Conservation (phyloP, 2,329 filamentous ascomycete species). For the Fusarium subtropicale region DNA sequence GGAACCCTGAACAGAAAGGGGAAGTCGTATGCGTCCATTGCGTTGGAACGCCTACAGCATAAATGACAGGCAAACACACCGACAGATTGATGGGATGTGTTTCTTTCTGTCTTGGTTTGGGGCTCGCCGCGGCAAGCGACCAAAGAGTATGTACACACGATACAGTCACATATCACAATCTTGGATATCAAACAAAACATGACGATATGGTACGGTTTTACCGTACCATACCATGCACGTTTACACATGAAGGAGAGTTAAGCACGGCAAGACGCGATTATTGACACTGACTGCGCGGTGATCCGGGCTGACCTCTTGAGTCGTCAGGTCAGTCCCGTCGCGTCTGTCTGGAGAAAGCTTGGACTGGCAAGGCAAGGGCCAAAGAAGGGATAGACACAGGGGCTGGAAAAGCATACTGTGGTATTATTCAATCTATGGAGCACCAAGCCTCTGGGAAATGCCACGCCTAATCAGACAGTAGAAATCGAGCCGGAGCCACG, state of each 20-base stretch:
- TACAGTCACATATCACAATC: conserved; percentile 34
- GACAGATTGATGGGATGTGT: conserved; percentile 20
- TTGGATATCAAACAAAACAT: conserved; percentile 27
- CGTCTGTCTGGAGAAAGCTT: conserved; percentile 41
- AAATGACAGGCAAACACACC: conserved; percentile 29
- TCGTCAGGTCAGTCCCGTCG: conserved; percentile 20
- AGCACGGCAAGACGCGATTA: conserved; percentile 38
- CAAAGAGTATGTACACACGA: conserved; percentile 10
- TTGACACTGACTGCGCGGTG: conserved; percentile 33
- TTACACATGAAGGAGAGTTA: conserved; percentile 11
- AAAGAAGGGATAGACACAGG: conserved; percentile 35
- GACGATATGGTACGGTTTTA: conserved; percentile 14
- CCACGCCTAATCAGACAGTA: conserved; percentile 19
- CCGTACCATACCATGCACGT: background rate
- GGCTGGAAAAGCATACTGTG: conserved; percentile 9
- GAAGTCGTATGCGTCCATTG: conserved; percentile 29
- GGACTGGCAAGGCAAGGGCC: conserved; percentile 29
- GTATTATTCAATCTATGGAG: conserved; percentile 16
- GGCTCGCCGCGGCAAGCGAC: conserved; percentile 33
- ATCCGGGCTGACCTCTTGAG: conserved; percentile 22
- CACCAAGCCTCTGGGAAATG: conserved; percentile 28
- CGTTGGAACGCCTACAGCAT: conserved; percentile 27
- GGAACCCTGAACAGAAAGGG: conserved; percentile 30
- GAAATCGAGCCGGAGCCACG: conserved; percentile 26
- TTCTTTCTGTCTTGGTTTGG: conserved; percentile 32